Base-by-base conservation (phyloP, 1,284 basidiomycete genomes). In the Malassezia yamatoensis region DNA sequence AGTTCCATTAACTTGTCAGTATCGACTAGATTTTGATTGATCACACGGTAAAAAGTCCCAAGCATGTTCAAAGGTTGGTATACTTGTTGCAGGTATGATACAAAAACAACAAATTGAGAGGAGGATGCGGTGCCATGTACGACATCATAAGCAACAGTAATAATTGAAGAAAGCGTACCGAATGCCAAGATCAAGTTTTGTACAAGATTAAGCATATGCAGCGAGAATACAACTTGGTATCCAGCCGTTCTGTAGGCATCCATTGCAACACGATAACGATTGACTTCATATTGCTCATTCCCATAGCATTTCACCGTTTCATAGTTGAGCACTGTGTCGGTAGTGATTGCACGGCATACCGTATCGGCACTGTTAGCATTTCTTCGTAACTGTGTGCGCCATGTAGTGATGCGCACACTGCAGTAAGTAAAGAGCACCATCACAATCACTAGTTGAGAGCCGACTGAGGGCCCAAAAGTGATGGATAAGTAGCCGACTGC, bases 371-470 rank as follows among this genome's bases (percentile, higher is more conserved):
- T 66, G 59, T 64, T 64, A 51, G 61, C 59, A 43, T 63, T 50
- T 41, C 69, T 62, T 29, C 76, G 75, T 62, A 89, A 85, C 11
- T 85, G 54, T 5, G 72, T 70, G 84, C 76, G 88, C 87, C 67
- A 88, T 85, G 75, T 88, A 85, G 66, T 89, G 80, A 63, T 75
- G 61, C 50, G 57, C 29, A 74, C 60, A 42, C 87, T 76, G 65
- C 82, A 83, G 69, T 88, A 86, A 4, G 86, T 86, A 67, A 88
- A 90, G 33, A 83, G 77, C 63, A 82, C 77, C 82, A 90, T 85
- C 49, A 90, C 85, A 43, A 83, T 65, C 66, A 85, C 83, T 36
- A 90, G 83, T 12, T 84, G 81, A 36, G 90, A 78, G 0, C 80
- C 80, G 81, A 83, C 85, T 62, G 83, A 82, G 61, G 87, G 85